Evolutionary conservation across 257 asterid genomes (phyloP), one percentile per base, ranked within the genome.

Genomic region (Petunia secreta): DNA sequence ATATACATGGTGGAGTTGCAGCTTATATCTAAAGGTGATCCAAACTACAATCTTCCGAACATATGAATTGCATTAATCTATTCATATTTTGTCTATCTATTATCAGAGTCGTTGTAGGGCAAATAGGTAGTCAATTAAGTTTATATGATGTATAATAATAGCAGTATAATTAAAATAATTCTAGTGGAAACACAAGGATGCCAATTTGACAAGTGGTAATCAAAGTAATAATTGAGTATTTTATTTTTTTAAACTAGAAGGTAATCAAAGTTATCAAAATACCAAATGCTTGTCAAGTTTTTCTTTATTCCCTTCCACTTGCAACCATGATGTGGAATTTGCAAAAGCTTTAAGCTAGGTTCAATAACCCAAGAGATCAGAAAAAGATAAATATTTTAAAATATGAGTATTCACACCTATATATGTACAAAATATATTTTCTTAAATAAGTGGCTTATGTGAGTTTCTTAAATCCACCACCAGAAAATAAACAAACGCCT

Each of bases 201-300:
- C 60, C 68, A 77, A 57, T 6, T 57, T 77, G 80, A 6, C 44
- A 77, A 77, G 80, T 77, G 80, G 80, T 77, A 77, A 77, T 63
- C 80, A 59, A 77, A 77, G 1, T 77, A 59, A 11, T 77, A 60
- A 59, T 77, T 63, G 50, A 71, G 2, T 48, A 13, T 11, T 34
- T 71, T 25, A 71, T 71, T 71, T 48, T 25, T 71, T 34, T 2
- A 46, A 71, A 71, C 6, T 48, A 48, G 60, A 1, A 48, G 44
- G 77, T 48, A 48, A 71, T 71, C 77, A 71, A 10, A 71, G 60
- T 71, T 71, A 71, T 71, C 60, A 46, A 58, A 46, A 71, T 71
- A 48, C 8, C 53, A 48, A 48, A 48, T 48, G 53, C 62, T 57
- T 57, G 8, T 57, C 9, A 57, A 15, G 16, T 48, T 46, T 46